These are phyloP conservation scores for Mortierella sp. DNA, from an alignment of 371 early-diverging fungal genomes.

Conservation along the genomic window DNA sequence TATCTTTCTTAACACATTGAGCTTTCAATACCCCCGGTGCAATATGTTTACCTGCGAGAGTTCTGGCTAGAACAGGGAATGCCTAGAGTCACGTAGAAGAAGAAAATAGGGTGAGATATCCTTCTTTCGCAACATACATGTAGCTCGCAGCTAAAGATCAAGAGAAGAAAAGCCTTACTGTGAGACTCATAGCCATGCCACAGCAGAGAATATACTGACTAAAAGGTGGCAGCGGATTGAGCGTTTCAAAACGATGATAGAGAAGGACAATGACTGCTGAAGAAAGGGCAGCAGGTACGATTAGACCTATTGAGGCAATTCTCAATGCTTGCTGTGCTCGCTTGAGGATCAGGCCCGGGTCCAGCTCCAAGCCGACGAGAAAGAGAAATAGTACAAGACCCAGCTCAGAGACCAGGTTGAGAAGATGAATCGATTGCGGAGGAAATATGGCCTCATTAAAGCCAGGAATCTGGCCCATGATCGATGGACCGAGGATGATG, in stretches of 20 bases:
- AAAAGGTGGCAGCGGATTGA: slow-evolving; percentile 31
- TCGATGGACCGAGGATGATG: slow-evolving; percentile 82
- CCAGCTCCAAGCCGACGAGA: slow-evolving; percentile 86
- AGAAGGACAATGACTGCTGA: slow-evolving; percentile 71
- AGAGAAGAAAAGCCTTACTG: slow-evolving; percentile 42
- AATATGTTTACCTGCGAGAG: slow-evolving; percentile 65
- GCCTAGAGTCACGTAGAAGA: slow-evolving; percentile 55
- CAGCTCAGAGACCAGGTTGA: slow-evolving; percentile 82
- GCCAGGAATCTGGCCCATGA: slow-evolving; percentile 74
- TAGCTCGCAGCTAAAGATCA: too few relatives aligned
- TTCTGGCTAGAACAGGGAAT: slow-evolving; percentile 92
- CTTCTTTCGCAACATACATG: too few relatives aligned
- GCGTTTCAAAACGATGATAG: slow-evolving; percentile 61
- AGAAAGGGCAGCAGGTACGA: slow-evolving; percentile 77
- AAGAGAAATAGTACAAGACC: slow-evolving; percentile 92
- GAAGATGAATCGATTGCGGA: slow-evolving; percentile 62
- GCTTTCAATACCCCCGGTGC: too few relatives aligned
- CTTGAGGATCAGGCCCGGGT: slow-evolving; percentile 60
- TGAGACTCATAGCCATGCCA: slow-evolving; percentile 91
- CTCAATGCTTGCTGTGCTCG: slow-evolving; percentile 57
- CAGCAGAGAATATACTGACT: slow-evolving; percentile 77
- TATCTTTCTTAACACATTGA: not conserved
- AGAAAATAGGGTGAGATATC: not conserved
- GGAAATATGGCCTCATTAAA: slow-evolving; percentile 75
- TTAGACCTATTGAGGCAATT: slow-evolving; percentile 76